Evolutionary conservation across 1,139 yeast genomes (phyloP).

Genomic region (Candida gigantensis): DNA sequence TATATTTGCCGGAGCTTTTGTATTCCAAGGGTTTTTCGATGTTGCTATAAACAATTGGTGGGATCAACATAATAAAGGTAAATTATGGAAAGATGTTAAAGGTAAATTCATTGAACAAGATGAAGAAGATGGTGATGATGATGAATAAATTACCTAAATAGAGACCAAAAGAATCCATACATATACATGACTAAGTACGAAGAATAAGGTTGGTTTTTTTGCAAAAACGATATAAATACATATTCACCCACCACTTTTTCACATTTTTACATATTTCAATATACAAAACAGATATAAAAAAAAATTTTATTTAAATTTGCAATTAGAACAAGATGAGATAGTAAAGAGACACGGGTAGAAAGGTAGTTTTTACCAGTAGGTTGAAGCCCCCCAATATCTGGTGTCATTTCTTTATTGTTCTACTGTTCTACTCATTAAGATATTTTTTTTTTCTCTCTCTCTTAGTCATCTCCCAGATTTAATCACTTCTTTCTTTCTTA

Average conservation of each 20-base stretch:
- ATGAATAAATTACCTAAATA: constrained; percentile 32
- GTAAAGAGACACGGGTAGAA: too few relatives aligned
- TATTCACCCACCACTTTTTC: background rate
- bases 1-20: constrained; percentile 82
- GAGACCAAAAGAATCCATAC: too few relatives aligned
- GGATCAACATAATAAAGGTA: constrained; percentile 88
- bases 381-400: too few relatives aligned
- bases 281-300: background rate
- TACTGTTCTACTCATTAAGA: too few relatives aligned
- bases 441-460: background rate
- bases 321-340: too few relatives aligned
- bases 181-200: too few relatives aligned
- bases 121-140: constrained; percentile 63
- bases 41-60: constrained; percentile 76
- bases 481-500: background rate
- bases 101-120: constrained; percentile 53
- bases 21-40: constrained; percentile 86
- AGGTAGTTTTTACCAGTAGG: too few relatives aligned
- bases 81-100: constrained; percentile 96
- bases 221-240: background rate
- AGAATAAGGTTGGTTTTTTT: too few relatives aligned
- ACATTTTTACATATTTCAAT: background rate
- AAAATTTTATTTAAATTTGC: too few relatives aligned
- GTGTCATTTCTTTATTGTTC: too few relatives aligned
- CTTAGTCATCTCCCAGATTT: background rate